These are phyloP conservation scores for Cetraspora pellucida DNA, from an alignment of 192 early-diverging fungal species.

Conservation along the genomic window DNA sequence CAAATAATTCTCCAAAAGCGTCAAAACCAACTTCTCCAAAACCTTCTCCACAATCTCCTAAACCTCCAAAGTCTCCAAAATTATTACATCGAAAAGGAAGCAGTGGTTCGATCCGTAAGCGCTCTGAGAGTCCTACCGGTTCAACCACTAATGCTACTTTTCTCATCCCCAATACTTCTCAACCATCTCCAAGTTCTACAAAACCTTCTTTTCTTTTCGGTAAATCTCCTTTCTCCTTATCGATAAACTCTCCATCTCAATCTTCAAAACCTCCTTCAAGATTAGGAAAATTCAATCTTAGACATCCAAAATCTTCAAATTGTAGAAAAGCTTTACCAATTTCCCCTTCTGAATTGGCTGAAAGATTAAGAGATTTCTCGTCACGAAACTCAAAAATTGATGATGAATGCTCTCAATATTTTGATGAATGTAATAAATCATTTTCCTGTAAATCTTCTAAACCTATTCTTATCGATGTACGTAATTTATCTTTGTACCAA, in stretches of 20 bases:
- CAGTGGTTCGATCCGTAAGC: constrained; percentile 21
- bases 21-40: not conserved
- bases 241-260: constrained; percentile 3
- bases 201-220: constrained; percentile 13
- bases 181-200: not conserved
- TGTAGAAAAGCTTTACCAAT: constrained; percentile 33
- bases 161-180: not conserved
- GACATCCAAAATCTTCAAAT: not conserved
- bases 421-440: constrained; percentile 10
- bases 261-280: constrained; percentile 9
- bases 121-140: constrained; percentile 19
- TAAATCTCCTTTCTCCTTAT: constrained; percentile 22
- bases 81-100: constrained; percentile 29
- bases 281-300: constrained; percentile 24
- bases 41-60: constrained; percentile 13
- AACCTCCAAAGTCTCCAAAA: constrained; percentile 30
- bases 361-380: constrained; percentile 14
- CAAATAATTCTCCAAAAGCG: not conserved
- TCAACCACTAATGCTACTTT: not conserved
- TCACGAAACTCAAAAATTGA: not conserved
- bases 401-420: not conserved
- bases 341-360: constrained; percentile 12
- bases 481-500: constrained; percentile 50
- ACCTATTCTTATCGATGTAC: constrained; percentile 45
- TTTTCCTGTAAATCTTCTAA: not conserved